These are phyloP conservation scores for Chaetomium fimeti DNA, from an alignment of 495 filamentous ascomycete species.

Conservation along the genomic window DNA sequence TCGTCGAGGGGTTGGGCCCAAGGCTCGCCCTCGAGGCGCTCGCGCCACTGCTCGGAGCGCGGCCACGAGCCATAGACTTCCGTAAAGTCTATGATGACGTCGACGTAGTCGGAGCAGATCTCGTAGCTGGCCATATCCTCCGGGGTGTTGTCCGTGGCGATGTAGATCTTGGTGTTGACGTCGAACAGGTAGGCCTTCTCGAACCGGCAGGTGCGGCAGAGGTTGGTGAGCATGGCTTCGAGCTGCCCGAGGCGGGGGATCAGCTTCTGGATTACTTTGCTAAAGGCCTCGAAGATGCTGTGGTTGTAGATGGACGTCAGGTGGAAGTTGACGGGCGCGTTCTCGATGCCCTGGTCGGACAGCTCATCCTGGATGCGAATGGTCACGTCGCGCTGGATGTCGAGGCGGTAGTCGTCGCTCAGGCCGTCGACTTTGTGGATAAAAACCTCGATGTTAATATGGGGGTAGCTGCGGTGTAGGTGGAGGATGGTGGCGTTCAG, in stretches of 20 bases:
- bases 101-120: constrained; percentile 96
- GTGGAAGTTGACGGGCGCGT: constrained; percentile 88
- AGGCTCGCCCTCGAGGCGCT: constrained; percentile 57
- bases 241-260: constrained; percentile 90
- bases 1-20: constrained; percentile 65
- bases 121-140: constrained; percentile 93
- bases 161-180: constrained; percentile 95
- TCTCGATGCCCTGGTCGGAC: constrained; percentile 84
- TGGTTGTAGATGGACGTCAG: constrained; percentile 97
- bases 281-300: constrained; percentile 96
- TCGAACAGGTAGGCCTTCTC: constrained; percentile 98
- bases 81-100: constrained; percentile 93
- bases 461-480: constrained; percentile 80
- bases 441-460: constrained; percentile 94
- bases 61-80: constrained; percentile 85
- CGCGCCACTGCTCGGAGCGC: constrained; percentile 50
- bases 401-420: constrained; percentile 88
- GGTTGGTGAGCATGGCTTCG: constrained; percentile 84
- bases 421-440: constrained; percentile 97
- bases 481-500: constrained; percentile 83
- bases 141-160: constrained; percentile 89
- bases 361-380: constrained; percentile 98
- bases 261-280: constrained; percentile 95
- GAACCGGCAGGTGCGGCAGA: constrained; percentile 85
- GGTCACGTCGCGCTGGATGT: constrained; percentile 90